Base-by-base conservation (phyloP, 2,329 filamentous ascomycete genomes). In the Huntiella abstrusa region DNA sequence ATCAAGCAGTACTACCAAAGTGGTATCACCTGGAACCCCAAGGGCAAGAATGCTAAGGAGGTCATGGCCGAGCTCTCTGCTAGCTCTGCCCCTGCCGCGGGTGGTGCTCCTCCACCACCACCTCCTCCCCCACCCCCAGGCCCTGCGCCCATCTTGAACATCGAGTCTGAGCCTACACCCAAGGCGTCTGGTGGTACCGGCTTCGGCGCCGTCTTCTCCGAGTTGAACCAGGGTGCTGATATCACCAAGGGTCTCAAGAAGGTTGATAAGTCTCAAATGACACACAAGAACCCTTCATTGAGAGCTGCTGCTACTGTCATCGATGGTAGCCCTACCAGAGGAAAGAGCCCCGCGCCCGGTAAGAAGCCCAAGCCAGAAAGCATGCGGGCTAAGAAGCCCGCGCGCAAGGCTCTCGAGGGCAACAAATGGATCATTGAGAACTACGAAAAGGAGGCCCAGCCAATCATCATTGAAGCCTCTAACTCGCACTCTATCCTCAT, bases 361-460 rank as follows among this genome's bases (percentile, higher is more conserved):
- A 88, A 85, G 64, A 87, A 86, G 62, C 80, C 82, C 45, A 88
- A 88, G 66, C 83, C 83, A 3, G 79, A 88, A 62, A 84, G 73
- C 61, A 83, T 91, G 80, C 77, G 83, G 43, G 70, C 76, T 28
- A 87, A 86, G 68, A 91, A 86, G 64, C 82, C 82, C 45, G 68
- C 82, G 8, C 79, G 75, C 59, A 84, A 82, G 67, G 79, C 81
- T 52, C 71, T 91, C 1, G 80, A 86, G 51, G 82, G 81, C 46
- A 95, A 85, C 64, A 96, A 96, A 63, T 98, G 91, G 91, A 76
- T 80, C 48, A 76, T 98, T 56, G 77, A 96, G 70, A 91, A 98
- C 66, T 96, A 77, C 57, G 91, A 98, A 44, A 83, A 79, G 45
- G 74, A 77, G 50, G 44, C 68, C 2, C 68, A 77, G 12, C 77